phyloP scores from a whole-genome alignment of 257 asterid species.

The Lithospermum erythrorhizon region DNA sequence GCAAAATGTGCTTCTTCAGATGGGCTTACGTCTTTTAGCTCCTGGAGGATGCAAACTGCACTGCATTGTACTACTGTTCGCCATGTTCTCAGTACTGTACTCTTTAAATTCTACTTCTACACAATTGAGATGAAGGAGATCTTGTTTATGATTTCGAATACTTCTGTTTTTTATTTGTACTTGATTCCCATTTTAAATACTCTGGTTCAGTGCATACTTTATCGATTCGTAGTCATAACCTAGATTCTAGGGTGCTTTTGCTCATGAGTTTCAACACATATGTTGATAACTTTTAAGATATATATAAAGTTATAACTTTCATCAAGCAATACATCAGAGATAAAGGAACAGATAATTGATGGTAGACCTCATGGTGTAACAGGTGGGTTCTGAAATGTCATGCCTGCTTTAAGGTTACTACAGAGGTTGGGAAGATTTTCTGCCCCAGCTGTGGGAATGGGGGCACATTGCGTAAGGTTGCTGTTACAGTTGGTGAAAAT shows the following conservation, averaged over 20 bases:
- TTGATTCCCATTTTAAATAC: too few relatives aligned
- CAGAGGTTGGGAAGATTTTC: constrained; percentile 78
- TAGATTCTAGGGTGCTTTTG: too few relatives aligned
- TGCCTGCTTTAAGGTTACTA: constrained; percentile 93
- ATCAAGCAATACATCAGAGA: background rate
- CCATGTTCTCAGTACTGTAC: background rate
- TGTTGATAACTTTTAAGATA: background rate
- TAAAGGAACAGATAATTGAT: background rate
- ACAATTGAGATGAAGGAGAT: background rate
- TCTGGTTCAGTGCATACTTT: too few relatives aligned
- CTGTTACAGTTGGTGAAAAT: constrained; percentile 89
- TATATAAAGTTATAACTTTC: background rate
- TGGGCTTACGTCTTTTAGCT: constrained; percentile 88
- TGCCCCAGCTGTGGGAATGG: constrained; percentile 97
- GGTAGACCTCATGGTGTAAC: constrained; percentile 6
- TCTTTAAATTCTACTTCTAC: background rate
- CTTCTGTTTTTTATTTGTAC: too few relatives aligned
- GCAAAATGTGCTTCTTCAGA: constrained; percentile 97
- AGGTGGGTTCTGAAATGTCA: constrained; percentile 99
- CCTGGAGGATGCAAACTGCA: constrained; percentile 99
- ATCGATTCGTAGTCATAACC: too few relatives aligned
- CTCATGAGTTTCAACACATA: too few relatives aligned
- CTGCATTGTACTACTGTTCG: too few relatives aligned
- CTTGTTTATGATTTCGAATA: too few relatives aligned
- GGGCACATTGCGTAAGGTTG: constrained; percentile 89